Evolutionary conservation across 2,329 filamentous ascomycete genomes (phyloP), one percentile per base, ranked within the genome.

Genomic region (Simplicillium sp.): DNA sequence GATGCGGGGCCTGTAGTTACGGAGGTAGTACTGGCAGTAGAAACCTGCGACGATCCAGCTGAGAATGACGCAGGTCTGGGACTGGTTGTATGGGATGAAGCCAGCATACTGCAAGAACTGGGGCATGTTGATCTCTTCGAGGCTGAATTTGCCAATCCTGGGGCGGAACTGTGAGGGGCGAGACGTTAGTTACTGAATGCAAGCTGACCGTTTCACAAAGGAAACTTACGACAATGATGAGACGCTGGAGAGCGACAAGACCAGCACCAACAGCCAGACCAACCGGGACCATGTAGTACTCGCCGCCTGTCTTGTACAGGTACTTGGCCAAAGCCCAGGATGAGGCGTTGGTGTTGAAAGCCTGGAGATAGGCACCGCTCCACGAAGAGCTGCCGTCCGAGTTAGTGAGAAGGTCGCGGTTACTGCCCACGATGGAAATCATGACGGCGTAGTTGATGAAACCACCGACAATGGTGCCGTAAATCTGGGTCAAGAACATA

Each of bases 401-500:
- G 33, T 66, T 52, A 3, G 53, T 47, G 2, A 77, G 66, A 2
- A 75, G 56, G 0, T 62, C 69, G n/a, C 64, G 63, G 40, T 77
- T 68, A 29, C 55, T 56, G 4, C 49, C 60, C 1, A 77, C 68
- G 32, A 77, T 75, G 11, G 65, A 66, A 14, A 65, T 68, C 73
- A 77, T 77, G 38, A 77, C 62, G 11, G 62, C 69, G 42, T 75
- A 77, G 57, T 73, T 74, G 50, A 76, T 51, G 38, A 68, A 69
- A 0, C 64, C 72, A 7, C 73, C 73, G 0, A 77, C 56, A 1
- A 77, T 49, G 1, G 72, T 76, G 13, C 71, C 73, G 46, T 71
- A 76, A 4, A 76, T 60, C 29, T 77, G 73, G 1, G 71, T 76
- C 5, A 66, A 48, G 47, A 77, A 76, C 72, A 76, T 76, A 38